A percentile compares a stretch with the other conserved stretches of the same genome.
phyloP scores from a whole-genome alignment of 2,329 filamentous ascomycete genomes.

The Lecanicillium sp. region DNA sequence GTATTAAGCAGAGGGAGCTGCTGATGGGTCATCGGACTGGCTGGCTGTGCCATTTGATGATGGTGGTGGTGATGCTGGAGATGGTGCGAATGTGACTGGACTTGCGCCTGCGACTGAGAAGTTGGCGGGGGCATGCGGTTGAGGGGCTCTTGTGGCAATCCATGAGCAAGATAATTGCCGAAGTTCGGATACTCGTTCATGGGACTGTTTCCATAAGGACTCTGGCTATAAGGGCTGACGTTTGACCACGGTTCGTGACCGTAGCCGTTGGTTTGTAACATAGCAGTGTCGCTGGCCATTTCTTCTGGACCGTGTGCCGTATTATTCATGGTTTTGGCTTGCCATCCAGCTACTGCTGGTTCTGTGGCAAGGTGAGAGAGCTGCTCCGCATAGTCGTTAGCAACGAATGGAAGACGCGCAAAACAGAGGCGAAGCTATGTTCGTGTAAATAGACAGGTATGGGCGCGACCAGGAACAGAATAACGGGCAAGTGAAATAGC shows the following conservation, averaged over 20 bases:
- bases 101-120: too few species aligned
- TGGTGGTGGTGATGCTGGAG: conserved; percentile 39
- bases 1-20: conserved; percentile 64
- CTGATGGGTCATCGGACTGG: conserved; percentile 27
- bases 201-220: conserved; percentile 38
- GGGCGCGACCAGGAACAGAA: too few species aligned
- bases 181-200: conserved; percentile 60
- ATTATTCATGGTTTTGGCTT: conserved; percentile 22
- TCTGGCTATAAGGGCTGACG: conserved; percentile 57
- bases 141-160: conserved; percentile 42
- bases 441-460: too few species aligned
- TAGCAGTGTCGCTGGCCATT: conserved; percentile 21
- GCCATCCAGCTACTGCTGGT: too few species aligned
- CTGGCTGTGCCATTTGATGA: conserved; percentile 26
- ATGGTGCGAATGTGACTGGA: too few species aligned
- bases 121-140: conserved; percentile 51
- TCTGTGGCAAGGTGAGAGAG: too few species aligned
- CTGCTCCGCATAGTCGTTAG: too few species aligned
- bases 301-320: conserved; percentile 23
- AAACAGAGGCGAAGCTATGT: too few species aligned
- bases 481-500: too few species aligned
- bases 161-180: conserved; percentile 45
- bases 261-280: conserved; percentile 1
- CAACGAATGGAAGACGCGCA: too few species aligned
- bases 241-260: conserved; percentile 43